Base-by-base conservation (phyloP, 1,284 basidiomycete genomes). In the Ceratobasidium sp. region DNA sequence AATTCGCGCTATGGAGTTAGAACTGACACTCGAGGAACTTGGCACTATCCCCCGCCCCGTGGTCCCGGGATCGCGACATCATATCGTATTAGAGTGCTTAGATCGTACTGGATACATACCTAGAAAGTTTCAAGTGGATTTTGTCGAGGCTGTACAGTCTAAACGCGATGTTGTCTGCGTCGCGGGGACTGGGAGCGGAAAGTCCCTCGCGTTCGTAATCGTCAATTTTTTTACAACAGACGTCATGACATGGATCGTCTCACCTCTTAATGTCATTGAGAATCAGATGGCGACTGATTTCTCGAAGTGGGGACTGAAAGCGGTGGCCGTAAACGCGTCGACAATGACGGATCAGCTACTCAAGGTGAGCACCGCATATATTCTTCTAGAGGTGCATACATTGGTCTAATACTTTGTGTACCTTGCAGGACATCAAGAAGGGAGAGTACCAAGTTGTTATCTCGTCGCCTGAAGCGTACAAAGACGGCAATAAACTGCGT, bases 151-250 rank as follows among this genome's bases (percentile, higher is more conserved):
- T 40, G 5, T 55, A 5, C 15, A 39, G 28, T 26, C 67, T 55
- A 51, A 28, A 7, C 12, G 12, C 1, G 26, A 63, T 23, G 71
- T 51, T 1, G 33, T 73, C 20, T 73, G 71, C 23, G 46, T 73
- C 13, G 58, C 58, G 26, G 44, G 60, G 18, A 63, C 58, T 63
- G 56, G 66, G 39, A 51, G 46, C 10, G 69, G 69, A 6, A 58
- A 58, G 42, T 56, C 67, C 10, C 67, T 68, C 13, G 26, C 51
- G 12, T 68, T 68, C 39, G 26, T 51, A 3, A 26, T 68, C 3
- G 33, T 68, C 28, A 23, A 46, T 53, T 68, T 68, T 13, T n/a
- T 68, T 18, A 23, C 46, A 18, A n/a, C n/a, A 20, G 67, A 68
- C 46, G 15, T 49, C 18, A 33, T 53, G 9, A 26, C 39, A 2